A percentile compares a stretch with the other conserved stretches of the same genome.
Evolutionary conservation across 352 stramenopile species (phyloP).

Genomic region (Aphanomyces invadans): DNA sequence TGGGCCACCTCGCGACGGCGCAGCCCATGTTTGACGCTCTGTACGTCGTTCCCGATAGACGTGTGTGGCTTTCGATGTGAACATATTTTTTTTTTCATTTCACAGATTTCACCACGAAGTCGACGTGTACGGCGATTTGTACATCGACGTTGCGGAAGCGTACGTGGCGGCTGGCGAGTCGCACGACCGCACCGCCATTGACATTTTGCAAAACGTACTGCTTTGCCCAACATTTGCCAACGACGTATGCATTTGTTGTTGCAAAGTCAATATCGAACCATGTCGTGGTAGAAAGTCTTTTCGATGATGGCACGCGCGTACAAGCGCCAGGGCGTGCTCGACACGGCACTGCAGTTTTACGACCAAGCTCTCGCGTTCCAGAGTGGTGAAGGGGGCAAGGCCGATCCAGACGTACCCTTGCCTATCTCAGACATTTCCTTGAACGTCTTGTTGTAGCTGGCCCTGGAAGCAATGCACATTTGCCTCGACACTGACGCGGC

Average conservation of each 20-base stretch:
- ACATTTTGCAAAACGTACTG: conserved; percentile 62
- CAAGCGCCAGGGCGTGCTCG: conserved; percentile 47
- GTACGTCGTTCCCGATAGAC: no score
- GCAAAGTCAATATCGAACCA: neutral
- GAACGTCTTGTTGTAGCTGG: conserved; percentile 29
- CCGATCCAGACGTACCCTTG: conserved; percentile 33
- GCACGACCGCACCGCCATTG: conserved; percentile 52
- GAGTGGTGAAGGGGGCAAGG: conserved; percentile 36
- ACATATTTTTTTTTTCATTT: neutral
- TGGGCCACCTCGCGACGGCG: conserved; percentile 59
- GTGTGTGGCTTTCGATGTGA: no score
- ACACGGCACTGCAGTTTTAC: conserved; percentile 72
- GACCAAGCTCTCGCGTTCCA: conserved; percentile 62
- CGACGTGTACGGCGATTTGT: conserved; percentile 75
- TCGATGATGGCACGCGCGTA: conserved; percentile 10
- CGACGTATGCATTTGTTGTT: conserved; percentile 31
- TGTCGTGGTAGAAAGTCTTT: conserved; percentile 4
- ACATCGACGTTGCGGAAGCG: conserved; percentile 74
- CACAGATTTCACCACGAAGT: conserved; percentile 63
- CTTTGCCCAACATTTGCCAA: conserved; percentile 57
- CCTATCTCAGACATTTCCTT: neutral
- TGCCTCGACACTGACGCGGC: conserved; percentile 45
- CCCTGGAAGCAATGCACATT: conserved; percentile 60
- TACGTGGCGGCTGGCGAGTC: conserved; percentile 58
- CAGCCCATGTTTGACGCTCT: conserved; percentile 79